A percentile compares a stretch with the other conserved stretches of the same genome.
Conservation (phyloP, 2,329 filamentous ascomycete genomes). For the Gnomoniopsis sp. region DNA sequence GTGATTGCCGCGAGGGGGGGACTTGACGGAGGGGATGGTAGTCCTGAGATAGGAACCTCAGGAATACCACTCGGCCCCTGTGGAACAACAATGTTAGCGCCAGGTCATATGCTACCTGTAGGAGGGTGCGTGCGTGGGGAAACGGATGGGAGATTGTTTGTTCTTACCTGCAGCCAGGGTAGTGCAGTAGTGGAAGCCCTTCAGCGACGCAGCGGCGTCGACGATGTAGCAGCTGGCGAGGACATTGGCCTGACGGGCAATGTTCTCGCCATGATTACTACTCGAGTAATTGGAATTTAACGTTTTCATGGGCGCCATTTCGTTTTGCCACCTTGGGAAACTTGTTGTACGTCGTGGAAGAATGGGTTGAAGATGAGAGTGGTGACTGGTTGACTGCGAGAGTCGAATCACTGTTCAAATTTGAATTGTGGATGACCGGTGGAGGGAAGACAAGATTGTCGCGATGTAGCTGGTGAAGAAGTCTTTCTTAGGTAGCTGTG, state of each 20-base stretch:
- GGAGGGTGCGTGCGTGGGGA: constrained; percentile 14
- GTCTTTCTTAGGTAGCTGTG: no score
- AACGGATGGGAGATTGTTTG: not conserved
- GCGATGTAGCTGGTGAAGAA: no score
- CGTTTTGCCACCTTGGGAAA: constrained; percentile 28
- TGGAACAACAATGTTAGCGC: not conserved
- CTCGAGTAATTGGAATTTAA: constrained; percentile 66
- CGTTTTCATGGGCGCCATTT: constrained; percentile 69
- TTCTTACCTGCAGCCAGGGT: constrained; percentile 73
- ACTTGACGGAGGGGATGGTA: constrained; percentile 81
- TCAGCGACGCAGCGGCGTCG: constrained; percentile 67
- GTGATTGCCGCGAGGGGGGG: constrained; percentile 80
- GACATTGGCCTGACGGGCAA: constrained; percentile 66
- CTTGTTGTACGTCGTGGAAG: not conserved
- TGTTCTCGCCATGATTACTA: constrained; percentile 74
- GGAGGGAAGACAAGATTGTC: no score
- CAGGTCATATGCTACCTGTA: not conserved
- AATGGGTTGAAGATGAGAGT: not conserved
- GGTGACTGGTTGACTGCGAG: not conserved
- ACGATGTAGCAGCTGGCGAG: constrained; percentile 91
- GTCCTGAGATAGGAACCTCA: constrained; percentile 83
- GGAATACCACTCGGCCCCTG: constrained; percentile 89
- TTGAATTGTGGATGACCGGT: no score
- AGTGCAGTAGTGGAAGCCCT: constrained; percentile 94
- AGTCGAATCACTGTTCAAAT: no score